Percentiles rank a stretch among this genome's conserved stretches.
phyloP scores from a whole-genome alignment of 441 rosid genomes.

The Manihot esculenta region DNA sequence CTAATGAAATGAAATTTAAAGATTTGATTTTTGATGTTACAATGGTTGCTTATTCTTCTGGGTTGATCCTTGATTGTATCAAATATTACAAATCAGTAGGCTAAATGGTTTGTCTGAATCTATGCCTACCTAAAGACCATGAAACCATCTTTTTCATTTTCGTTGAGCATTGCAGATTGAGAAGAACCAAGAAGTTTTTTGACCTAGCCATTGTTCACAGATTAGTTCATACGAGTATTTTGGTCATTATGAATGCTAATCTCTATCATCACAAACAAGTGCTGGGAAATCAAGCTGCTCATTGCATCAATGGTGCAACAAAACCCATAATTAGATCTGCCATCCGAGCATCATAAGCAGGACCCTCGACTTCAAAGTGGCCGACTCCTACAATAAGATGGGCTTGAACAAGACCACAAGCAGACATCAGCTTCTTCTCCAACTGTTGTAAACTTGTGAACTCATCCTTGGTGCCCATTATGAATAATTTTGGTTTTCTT shows the following conservation, averaged over 20 bases:
- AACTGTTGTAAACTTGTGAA: conserved; percentile 78
- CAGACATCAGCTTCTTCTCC: conserved; percentile 59
- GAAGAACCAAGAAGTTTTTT: neutral
- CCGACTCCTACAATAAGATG: conserved; percentile 74
- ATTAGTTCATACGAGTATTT: too few relatives aligned
- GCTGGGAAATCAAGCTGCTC: neutral
- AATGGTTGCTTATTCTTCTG: neutral
- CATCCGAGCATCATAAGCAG: conserved; percentile 68
- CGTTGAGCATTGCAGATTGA: neutral
- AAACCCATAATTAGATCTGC: conserved; percentile 50
- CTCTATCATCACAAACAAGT: too few relatives aligned
- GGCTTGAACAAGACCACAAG: conserved; percentile 55
- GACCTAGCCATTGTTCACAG: too few relatives aligned
- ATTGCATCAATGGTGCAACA: conserved; percentile 32
- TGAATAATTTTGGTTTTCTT: conserved; percentile 70
- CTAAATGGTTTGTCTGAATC: neutral
- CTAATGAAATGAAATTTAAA: conserved; percentile 16
- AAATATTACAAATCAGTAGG: too few relatives aligned
- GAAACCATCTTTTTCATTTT: neutral
- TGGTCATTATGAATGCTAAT: neutral
- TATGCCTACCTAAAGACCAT: neutral
- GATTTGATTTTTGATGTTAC: neutral
- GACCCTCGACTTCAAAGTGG: conserved; percentile 90
- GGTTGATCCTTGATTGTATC: too few relatives aligned
- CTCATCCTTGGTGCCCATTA: conserved; percentile 83